Evolutionary conservation across 2,329 filamentous ascomycete genomes (phyloP).

Genomic region (Aschersonia sp.): DNA sequence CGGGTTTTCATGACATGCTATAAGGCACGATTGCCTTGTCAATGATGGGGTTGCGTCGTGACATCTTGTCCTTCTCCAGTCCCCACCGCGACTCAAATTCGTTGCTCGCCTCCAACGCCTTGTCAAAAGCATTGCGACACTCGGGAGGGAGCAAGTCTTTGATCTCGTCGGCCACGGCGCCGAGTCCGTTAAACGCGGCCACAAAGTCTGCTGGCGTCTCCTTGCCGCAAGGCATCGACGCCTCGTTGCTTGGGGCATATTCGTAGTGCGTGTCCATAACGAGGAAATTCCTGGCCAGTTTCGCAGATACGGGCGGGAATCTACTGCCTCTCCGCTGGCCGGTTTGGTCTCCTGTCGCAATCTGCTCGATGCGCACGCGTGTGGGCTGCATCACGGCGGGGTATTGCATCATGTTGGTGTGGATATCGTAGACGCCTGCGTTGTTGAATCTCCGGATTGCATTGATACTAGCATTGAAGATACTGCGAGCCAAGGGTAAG

Average conservation of each 20-base stretch:
- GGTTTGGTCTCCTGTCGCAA: conserved; percentile 30
- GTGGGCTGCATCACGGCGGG: conserved; percentile 82
- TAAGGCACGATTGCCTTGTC: conserved; percentile 52
- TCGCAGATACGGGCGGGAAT: conserved; percentile 33
- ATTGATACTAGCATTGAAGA: conserved; percentile 67
- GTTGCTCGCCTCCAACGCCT: conserved; percentile 47
- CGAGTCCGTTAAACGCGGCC: conserved; percentile 43
- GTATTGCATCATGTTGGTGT: conserved; percentile 85
- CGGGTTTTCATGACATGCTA: conserved; percentile 19
- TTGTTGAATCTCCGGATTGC: conserved; percentile 54
- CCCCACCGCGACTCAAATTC: conserved; percentile 66
- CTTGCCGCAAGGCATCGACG: conserved; percentile 28
- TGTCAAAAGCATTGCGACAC: conserved; percentile 59
- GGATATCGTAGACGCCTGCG: conserved; percentile 75
- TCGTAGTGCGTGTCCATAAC: conserved; percentile 41
- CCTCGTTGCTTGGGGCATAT: conserved; percentile 31
- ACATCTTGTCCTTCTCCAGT: conserved; percentile 44
- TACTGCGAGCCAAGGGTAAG: conserved; percentile 31
- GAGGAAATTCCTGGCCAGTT: conserved; percentile 40
- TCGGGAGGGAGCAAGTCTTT: conserved; percentile 51
- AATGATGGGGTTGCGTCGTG: conserved; percentile 38
- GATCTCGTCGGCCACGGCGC: conserved; percentile 50
- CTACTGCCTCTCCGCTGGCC: conserved; percentile 13
- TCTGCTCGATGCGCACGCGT: conserved; percentile 66
- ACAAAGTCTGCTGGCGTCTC: conserved; percentile 31